Evolutionary conservation across 768 basidiomycete genomes (phyloP).

Genomic region (Polyporus arcularius): DNA sequence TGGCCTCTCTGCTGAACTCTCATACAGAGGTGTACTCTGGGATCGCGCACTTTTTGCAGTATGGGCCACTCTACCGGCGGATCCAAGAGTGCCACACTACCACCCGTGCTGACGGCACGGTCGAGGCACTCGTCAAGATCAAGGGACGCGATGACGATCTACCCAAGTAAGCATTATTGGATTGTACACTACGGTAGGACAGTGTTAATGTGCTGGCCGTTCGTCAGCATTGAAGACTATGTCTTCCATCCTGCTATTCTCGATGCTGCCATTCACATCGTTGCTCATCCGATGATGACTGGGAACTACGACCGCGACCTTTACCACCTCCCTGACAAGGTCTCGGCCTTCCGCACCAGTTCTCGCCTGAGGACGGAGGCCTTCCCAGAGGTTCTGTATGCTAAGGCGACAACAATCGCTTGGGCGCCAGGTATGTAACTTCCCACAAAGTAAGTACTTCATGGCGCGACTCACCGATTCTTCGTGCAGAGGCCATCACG

Average conservation of each 20-base stretch:
- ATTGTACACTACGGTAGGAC: too few relatives aligned
- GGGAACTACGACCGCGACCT: slow-evolving; percentile 30
- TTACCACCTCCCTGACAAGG: slow-evolving; percentile 36
- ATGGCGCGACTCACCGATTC: slow-evolving; percentile 12
- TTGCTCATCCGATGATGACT: slow-evolving; percentile 33
- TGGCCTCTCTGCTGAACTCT: too few relatives aligned
- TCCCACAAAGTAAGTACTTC: not conserved
- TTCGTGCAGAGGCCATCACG: slow-evolving; percentile 24
- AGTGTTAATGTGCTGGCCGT: not conserved
- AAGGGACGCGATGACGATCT: slow-evolving; percentile 22
- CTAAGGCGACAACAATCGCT: slow-evolving; percentile 26
- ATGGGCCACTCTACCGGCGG: slow-evolving; percentile 35
- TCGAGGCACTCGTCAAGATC: slow-evolving; percentile 7
- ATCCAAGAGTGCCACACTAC: slow-evolving; percentile 19
- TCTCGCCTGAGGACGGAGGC: slow-evolving; percentile 19
- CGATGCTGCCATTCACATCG: slow-evolving; percentile 38
- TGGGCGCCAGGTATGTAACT: slow-evolving; percentile 33
- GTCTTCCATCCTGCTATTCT: slow-evolving; percentile 40
- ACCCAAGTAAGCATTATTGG: slow-evolving; percentile 1
- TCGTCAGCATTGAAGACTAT: slow-evolving; percentile 23
- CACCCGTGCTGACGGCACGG: not conserved
- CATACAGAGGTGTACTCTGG: not conserved
- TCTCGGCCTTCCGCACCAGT: slow-evolving; percentile 18
- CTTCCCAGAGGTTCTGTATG: slow-evolving; percentile 25
- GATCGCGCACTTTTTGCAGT: slow-evolving; percentile 32